Evolutionary conservation across 306 rosid species (phyloP).

Genomic region (Geum urbanum): DNA sequence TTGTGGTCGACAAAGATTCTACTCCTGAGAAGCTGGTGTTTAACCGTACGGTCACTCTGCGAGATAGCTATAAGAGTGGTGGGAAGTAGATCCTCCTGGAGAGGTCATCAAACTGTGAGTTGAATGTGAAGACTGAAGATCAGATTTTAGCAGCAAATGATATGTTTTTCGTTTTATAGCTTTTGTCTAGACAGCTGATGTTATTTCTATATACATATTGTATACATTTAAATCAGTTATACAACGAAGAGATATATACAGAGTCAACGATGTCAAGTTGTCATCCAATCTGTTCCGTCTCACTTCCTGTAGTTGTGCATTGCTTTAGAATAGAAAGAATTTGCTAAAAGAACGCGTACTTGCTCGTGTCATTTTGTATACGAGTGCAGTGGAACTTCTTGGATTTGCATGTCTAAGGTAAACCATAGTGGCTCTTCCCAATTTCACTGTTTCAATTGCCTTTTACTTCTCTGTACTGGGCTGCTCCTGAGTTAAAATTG

Average conservation of each 20-base stretch:
- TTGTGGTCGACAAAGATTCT: constrained; percentile 77
- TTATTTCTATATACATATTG: not conserved
- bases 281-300: not conserved
- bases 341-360: too few relatives aligned
- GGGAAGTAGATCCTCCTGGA: constrained; percentile 50
- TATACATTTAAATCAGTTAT: constrained; percentile 8
- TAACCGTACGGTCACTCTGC: constrained; percentile 78
- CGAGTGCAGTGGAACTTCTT: not conserved
- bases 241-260: constrained; percentile 1
- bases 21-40: constrained; percentile 76
- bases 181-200: constrained; percentile 1
- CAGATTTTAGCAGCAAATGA: not conserved
- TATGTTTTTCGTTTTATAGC: not conserved
- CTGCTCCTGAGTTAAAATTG: too few relatives aligned
- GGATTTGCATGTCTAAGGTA: not conserved
- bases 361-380: not conserved
- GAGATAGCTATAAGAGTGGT: constrained; percentile 73
- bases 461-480: not conserved
- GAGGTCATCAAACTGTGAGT: not conserved
- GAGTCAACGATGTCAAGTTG: not conserved
- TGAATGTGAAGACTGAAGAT: not conserved
- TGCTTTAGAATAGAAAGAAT: not conserved
- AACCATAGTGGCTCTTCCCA: not conserved
- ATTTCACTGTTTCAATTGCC: not conserved
- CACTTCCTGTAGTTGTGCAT: not conserved